Conservation (phyloP, 2,329 filamentous ascomycete species). For the Ophiostoma tasmaniense region DNA sequence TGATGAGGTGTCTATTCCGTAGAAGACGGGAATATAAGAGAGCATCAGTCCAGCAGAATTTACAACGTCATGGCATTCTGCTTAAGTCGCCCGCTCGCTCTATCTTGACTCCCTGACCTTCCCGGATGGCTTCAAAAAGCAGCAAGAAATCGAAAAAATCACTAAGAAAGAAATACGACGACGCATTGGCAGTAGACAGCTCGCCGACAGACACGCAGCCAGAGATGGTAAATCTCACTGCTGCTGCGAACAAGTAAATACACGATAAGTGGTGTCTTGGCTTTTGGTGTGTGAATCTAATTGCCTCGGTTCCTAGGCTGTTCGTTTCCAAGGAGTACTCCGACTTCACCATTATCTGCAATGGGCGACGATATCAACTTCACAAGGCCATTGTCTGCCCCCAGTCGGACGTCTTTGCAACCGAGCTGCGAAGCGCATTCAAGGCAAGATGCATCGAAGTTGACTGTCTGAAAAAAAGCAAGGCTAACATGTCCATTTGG, state of each 20-base stretch:
- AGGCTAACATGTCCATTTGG: not conserved
- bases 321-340: not conserved
- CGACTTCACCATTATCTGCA: conserved; percentile 4
- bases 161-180: no score
- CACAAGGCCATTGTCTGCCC: conserved; percentile 11
- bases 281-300: not conserved
- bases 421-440: conserved; percentile 5
- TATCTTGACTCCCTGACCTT: no score
- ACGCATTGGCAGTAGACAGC: no score
- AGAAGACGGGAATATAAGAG: not conserved
- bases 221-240: not conserved
- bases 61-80: not conserved
- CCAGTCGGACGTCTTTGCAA: not conserved
- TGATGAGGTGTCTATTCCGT: not conserved
- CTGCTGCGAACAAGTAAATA: not conserved
- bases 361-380: not conserved
- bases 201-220: no score
- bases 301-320: not conserved
- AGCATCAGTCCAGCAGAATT: not conserved
- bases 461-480: not conserved
- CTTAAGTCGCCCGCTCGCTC: not conserved
- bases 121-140: no score
- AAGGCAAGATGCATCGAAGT: not conserved
- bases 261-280: not conserved
- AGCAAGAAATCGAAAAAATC: no score